These are phyloP conservation scores for Tricholoma sp. DNA, from an alignment of 768 basidiomycete genomes.

Conservation along the genomic window DNA sequence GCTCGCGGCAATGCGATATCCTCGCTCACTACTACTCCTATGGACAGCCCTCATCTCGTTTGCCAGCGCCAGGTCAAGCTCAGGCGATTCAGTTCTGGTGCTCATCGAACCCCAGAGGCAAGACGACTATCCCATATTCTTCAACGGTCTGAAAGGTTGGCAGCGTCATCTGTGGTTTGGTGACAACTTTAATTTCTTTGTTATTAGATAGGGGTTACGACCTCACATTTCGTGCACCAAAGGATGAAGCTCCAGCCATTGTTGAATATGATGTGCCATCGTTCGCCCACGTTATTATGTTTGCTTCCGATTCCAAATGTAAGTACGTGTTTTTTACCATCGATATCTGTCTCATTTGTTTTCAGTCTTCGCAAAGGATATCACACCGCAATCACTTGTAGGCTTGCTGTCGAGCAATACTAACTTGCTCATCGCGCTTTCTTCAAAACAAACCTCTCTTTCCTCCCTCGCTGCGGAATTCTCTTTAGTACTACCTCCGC, in stretches of 20 bases:
- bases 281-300: slow-evolving; percentile 84
- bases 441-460: slow-evolving; percentile 68
- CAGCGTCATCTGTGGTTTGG: not conserved
- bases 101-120: slow-evolving; percentile 71
- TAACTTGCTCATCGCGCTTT: slow-evolving; percentile 82
- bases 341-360: slow-evolving; percentile 4
- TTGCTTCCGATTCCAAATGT: slow-evolving; percentile 87
- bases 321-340: slow-evolving; percentile 18
- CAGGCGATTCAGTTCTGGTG: slow-evolving; percentile 79
- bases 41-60: slow-evolving; percentile 24
- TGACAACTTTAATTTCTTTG: slow-evolving; percentile 1
- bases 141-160: slow-evolving; percentile 68
- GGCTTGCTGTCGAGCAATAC: slow-evolving; percentile 61
- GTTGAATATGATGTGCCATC: slow-evolving; percentile 65
- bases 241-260: slow-evolving; percentile 61
- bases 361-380: slow-evolving; percentile 64
- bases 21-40: slow-evolving; percentile 31
- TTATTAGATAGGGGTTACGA: slow-evolving; percentile 73
- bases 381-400: slow-evolving; percentile 78
- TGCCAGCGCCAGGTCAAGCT: slow-evolving; percentile 64
- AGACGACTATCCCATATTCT: slow-evolving; percentile 80
- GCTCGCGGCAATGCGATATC: slow-evolving; percentile 30
- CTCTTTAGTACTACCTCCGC: slow-evolving; percentile 82
- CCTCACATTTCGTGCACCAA: slow-evolving; percentile 81
- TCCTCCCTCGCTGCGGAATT: slow-evolving; percentile 86